Evolutionary conservation across 208 protist species (phyloP).

Genomic region (Angomonas deanei): DNA sequence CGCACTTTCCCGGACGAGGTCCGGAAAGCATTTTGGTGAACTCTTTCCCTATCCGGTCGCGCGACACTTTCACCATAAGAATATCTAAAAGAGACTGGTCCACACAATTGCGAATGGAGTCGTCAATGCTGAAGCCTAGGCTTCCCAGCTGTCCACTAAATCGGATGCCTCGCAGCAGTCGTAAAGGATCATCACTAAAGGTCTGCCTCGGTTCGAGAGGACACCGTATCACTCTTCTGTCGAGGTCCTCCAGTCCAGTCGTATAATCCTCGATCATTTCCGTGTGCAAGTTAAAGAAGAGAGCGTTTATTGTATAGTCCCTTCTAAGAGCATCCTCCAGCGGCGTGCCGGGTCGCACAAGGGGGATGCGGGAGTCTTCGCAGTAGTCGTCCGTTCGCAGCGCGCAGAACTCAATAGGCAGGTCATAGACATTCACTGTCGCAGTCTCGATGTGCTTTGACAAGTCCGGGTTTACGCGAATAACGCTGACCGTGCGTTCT

Average conservation of each 20-base stretch:
- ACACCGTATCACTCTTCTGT: slow-evolving; percentile 80
- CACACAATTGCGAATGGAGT: slow-evolving; percentile 38
- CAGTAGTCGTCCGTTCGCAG: slow-evolving; percentile 93
- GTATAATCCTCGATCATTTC: slow-evolving; percentile 94
- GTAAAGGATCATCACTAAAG: slow-evolving; percentile 92
- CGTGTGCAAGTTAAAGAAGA: slow-evolving; percentile 99
- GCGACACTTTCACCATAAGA: slow-evolving; percentile 74
- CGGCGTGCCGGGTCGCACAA: slow-evolving; percentile 67
- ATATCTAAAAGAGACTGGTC: slow-evolving; percentile 42
- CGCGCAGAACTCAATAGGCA: slow-evolving; percentile 96
- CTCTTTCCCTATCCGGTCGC: slow-evolving; percentile 84
- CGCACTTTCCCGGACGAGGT: slow-evolving; percentile 45
- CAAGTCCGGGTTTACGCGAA: slow-evolving; percentile 94
- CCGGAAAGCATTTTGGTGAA: slow-evolving; percentile 74
- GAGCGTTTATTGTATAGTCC: slow-evolving; percentile 98
- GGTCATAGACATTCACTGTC: slow-evolving; percentile 83
- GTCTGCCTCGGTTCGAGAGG: slow-evolving; percentile 78
- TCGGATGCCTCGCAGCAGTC: slow-evolving; percentile 90
- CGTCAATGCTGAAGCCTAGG: slow-evolving; percentile 82
- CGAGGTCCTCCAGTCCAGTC: slow-evolving; percentile 87
- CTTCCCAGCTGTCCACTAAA: slow-evolving; percentile 87
- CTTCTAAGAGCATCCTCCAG: slow-evolving; percentile 94
- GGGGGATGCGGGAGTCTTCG: slow-evolving; percentile 88
- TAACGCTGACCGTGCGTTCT: slow-evolving; percentile 85
- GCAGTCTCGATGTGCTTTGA: slow-evolving; percentile 99